Evolutionary conservation across 1,284 basidiomycete genomes (phyloP), one percentile per base, ranked within the genome.

Genomic region (Sanguinoderma infundibulare): DNA sequence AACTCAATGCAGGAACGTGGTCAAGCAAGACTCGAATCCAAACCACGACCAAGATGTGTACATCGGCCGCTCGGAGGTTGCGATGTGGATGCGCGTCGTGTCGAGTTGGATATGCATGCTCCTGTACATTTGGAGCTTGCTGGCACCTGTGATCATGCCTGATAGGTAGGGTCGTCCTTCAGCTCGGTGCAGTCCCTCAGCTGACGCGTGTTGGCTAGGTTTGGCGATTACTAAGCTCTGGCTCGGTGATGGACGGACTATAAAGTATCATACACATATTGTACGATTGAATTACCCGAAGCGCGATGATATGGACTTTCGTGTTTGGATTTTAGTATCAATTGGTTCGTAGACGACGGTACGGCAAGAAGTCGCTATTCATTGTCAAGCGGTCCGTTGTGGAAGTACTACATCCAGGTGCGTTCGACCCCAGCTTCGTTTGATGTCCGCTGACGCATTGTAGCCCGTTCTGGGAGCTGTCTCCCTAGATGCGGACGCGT

Each of bases 51-150:
- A 87, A 36, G 91, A 97, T 69, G 95, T 98, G 36, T 96, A 94
- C 77, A 98, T 99, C 60, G 97, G 97, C 24, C 87, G 95, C 51
- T 97, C 95, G 10, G 93, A 96, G 72, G 91, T 94, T 5, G 95
- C 97, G 3, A 99, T 99, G 97, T 99, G 98, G 97, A 98, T 98
- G 94, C 83, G 98, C 5, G 86, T 98, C 49, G 91, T 98, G 36
- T 96, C 94, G 51, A 93, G 93, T 69, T 99, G 96, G 96, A 83
- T 96, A 35, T 98, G 95, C 76, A 92, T 96, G 78, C 71, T 88
- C 44, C 79, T 98, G 52, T 98, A 98, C 74, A 85, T 86, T 35
- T 98, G 95, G 96, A 96, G 92, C 70, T 77, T 96, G 64, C 70
- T 98, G 46, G 96, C 95, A 10, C 96, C 96, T 1, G 91, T 95